These are phyloP conservation scores for Ochromonas danica DNA, from an alignment of 108 stramenopile species.

Conservation along the genomic window DNA sequence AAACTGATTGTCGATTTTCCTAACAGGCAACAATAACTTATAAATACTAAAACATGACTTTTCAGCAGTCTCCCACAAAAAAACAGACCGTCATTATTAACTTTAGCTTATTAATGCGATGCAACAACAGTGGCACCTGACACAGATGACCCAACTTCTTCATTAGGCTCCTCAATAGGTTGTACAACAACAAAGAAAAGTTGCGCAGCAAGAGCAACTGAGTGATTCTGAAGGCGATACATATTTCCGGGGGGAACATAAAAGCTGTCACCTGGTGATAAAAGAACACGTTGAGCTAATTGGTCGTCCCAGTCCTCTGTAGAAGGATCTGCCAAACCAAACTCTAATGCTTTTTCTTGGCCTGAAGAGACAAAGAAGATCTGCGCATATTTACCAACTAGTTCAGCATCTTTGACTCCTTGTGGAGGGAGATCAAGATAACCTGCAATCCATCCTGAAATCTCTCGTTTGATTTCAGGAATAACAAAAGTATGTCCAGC, in stretches of 20 bases:
- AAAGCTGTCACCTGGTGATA: conserved; percentile 86
- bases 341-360: conserved; percentile 72
- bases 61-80: too few species aligned
- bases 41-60: too few species aligned
- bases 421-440: conserved; percentile 72
- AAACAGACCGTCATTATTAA: too few species aligned
- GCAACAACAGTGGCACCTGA: too few species aligned
- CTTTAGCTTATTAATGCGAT: too few species aligned
- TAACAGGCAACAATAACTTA: too few species aligned
- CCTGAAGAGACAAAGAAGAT: conserved; percentile 75
- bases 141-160: too few species aligned
- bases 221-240: conserved; percentile 87
- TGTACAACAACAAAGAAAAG: conserved; percentile 88
- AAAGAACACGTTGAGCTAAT: conserved; percentile 77
- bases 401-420: conserved; percentile 83
- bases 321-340: conserved; percentile 74
- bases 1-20: too few species aligned
- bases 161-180: conserved; percentile 25
- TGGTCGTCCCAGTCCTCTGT: conserved; percentile 69
- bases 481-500: conserved; percentile 82
- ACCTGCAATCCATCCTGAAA: conserved; percentile 81
- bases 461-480: conserved; percentile 55
- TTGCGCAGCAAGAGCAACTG: conserved; percentile 59
- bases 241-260: conserved; percentile 87
- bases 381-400: conserved; percentile 75